Conservation (phyloP, 2,329 filamentous ascomycete species). For the Curvularia sp. region DNA sequence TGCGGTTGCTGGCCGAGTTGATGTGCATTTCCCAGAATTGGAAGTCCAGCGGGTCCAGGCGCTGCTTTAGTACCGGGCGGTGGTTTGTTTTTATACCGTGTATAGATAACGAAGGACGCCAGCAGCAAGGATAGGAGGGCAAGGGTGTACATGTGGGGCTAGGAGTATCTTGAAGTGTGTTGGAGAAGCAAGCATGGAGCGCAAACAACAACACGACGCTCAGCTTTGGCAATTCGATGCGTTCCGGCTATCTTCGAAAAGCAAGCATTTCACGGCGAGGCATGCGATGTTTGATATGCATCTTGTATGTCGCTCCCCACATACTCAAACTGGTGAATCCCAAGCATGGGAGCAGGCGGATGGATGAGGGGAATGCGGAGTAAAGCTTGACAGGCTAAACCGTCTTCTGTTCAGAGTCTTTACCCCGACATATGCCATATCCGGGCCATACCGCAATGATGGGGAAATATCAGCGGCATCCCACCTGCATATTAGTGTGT, state of each 20-base stretch:
- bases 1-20: conserved; percentile 41
- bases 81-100: conserved; percentile 14
- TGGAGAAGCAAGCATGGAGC: not conserved
- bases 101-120: conserved; percentile 24
- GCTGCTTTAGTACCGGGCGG: conserved; percentile 29
- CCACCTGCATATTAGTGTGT: not conserved
- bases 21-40: conserved; percentile 41
- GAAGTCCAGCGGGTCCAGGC: conserved; percentile 38
- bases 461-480: not conserved
- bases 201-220: not conserved
- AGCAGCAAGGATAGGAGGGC: conserved; percentile 21
- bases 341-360: not conserved
- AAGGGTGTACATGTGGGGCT: conserved; percentile 33
- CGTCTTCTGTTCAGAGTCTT: not conserved
- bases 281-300: conserved; percentile 4
- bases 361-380: conserved; percentile 26
- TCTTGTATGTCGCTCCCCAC: conserved; percentile 20
- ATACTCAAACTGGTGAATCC: conserved; percentile 16
- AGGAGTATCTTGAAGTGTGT: not conserved
- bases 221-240: not conserved
- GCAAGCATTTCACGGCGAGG: not conserved
- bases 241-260: not conserved
- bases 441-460: not conserved
- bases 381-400: not conserved
- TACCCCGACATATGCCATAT: conserved; percentile 6